Conservation (phyloP, 2,329 filamentous ascomycete species). For the Penicillium sclerotigenum region DNA sequence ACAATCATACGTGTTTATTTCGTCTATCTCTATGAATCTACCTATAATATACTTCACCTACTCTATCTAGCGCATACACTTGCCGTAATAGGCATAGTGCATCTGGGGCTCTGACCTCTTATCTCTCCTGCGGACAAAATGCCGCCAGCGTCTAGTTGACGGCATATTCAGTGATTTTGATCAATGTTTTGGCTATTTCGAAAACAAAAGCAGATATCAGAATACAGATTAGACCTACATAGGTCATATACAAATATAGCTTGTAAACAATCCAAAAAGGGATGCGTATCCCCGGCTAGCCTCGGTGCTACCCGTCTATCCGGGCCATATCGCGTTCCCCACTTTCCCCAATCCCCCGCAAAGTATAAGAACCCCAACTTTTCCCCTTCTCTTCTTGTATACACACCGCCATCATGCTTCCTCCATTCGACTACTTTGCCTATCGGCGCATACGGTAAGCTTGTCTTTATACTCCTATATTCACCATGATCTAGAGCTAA, state of each 20-base stretch:
- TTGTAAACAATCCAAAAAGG: not conserved
- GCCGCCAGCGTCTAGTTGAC: not conserved
- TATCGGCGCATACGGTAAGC: constrained; percentile 69
- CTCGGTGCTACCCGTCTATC: not conserved
- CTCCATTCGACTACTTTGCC: constrained; percentile 64
- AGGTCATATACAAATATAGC: not conserved
- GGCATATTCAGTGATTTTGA: no score
- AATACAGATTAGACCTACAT: not conserved
- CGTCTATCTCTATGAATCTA: not conserved
- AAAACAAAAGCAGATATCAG: not conserved
- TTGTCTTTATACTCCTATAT: not conserved
- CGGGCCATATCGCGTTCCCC: constrained; percentile 18
- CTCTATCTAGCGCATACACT: not conserved
- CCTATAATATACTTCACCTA: not conserved
- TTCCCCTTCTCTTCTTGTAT: constrained; percentile 4
- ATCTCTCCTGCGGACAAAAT: not conserved
- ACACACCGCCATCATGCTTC: constrained; percentile 40
- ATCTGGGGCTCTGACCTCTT: not conserved
- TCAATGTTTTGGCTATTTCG: not conserved
- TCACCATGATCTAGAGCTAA: not conserved
- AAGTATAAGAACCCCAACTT: constrained; percentile 12
- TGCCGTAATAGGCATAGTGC: not conserved
- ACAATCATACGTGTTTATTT: not conserved
- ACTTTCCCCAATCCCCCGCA: constrained; percentile 18
- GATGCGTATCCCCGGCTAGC: not conserved